A percentile compares a stretch with the other conserved stretches of the same genome.
Evolutionary conservation across 306 rosid species (phyloP).

Genomic region (Alnus glutinosa): DNA sequence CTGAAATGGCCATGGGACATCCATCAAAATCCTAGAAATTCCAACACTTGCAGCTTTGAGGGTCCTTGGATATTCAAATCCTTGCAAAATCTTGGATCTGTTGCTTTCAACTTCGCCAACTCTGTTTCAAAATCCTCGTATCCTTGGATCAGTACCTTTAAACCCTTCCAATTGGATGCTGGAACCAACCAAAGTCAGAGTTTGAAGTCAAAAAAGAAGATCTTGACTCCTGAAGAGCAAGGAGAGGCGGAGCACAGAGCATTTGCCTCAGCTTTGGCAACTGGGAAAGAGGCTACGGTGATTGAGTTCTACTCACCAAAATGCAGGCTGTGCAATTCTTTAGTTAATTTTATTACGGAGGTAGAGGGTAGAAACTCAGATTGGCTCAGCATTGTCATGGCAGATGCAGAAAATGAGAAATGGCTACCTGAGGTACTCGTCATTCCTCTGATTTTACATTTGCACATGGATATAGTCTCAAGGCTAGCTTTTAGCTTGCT

Average conservation of each 20-base stretch:
- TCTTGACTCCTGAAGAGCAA: slow-evolving; percentile 41
- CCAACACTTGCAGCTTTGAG: slow-evolving; percentile 55
- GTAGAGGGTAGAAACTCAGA: slow-evolving; percentile 62
- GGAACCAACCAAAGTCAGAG: slow-evolving; percentile 29
- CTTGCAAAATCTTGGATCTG: slow-evolving; percentile 56
- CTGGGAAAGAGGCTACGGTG: slow-evolving; percentile 71
- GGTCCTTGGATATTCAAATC: slow-evolving; percentile 82
- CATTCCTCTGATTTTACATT: not conserved
- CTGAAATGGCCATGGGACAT: slow-evolving; percentile 83
- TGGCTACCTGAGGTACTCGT: slow-evolving; percentile 73
- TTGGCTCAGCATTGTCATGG: slow-evolving; percentile 87
- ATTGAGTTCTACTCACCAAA: slow-evolving; percentile 87
- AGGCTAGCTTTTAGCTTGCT: not conserved
- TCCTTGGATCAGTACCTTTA: slow-evolving; percentile 25
- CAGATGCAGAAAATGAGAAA: slow-evolving; percentile 83
- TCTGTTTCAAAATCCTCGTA: slow-evolving; percentile 46
- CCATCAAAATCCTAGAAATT: slow-evolving; percentile 35
- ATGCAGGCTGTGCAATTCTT: slow-evolving; percentile 78
- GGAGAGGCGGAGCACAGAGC: slow-evolving; percentile 86
- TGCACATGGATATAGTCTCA: not conserved
- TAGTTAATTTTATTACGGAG: slow-evolving; percentile 58
- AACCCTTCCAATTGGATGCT: slow-evolving; percentile 35
- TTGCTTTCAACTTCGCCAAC: slow-evolving; percentile 46
- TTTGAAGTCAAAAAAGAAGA: slow-evolving; percentile 31
- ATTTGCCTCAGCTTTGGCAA: slow-evolving; percentile 76